A percentile compares a stretch with the other conserved stretches of the same genome.
These are phyloP conservation scores for Capsella rubella DNA, from an alignment of 441 rosid species.

Conservation along the genomic window DNA sequence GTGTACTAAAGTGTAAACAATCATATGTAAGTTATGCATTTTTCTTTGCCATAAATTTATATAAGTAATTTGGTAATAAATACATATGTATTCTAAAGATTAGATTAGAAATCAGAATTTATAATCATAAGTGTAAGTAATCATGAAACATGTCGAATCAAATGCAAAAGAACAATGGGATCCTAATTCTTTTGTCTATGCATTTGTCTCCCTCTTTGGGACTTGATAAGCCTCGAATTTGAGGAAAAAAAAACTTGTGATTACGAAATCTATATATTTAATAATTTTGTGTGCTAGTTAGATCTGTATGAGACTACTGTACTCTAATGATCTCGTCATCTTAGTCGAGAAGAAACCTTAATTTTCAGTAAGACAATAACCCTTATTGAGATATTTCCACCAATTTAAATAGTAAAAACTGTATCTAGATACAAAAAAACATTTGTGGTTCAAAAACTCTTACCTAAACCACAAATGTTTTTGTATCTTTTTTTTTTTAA, in stretches of 20 bases:
- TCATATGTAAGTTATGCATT: no score
- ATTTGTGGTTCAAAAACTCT: background rate
- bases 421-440: constrained; percentile 1
- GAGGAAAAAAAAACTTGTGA: no score
- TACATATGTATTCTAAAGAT: background rate
- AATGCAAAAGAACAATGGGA: constrained; percentile 23
- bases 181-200: constrained; percentile 20
- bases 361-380: background rate
- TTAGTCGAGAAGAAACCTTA: constrained; percentile 1
- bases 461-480: background rate
- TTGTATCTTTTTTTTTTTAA: no score
- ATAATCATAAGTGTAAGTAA: background rate
- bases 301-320: no score
- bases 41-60: no score
- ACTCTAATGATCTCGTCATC: background rate
- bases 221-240: no score
- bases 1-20: no score
- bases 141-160: constrained; percentile 23
- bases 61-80: no score
- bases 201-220: constrained; percentile 3
- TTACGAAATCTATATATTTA: no score
- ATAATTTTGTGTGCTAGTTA: no score
- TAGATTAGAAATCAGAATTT: no score
- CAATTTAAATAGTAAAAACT: background rate
- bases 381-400: background rate